Percentiles rank a stretch among this genome's conserved stretches.
These are phyloP conservation scores for Metschnikowia anglica DNA, from an alignment of 805 yeast genomes.

Conservation along the genomic window DNA sequence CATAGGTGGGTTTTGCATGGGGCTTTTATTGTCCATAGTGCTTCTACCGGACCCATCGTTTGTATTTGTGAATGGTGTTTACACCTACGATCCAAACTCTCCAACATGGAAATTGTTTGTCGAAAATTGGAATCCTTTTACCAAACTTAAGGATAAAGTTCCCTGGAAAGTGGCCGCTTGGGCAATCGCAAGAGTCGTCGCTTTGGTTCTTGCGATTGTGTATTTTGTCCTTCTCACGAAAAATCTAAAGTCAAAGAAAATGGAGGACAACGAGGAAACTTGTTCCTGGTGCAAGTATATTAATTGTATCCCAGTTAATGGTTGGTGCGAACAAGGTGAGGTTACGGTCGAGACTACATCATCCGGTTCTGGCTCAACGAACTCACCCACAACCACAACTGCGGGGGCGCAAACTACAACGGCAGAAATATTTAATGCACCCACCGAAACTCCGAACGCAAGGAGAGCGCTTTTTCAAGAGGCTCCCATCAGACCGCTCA, in stretches of 20 bases:
- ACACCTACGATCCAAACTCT: conserved; percentile 33
- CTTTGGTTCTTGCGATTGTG: conserved; percentile 46
- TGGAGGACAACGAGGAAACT: conserved; percentile 42
- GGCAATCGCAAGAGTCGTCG: conserved; percentile 47
- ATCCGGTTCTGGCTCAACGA: neutral
- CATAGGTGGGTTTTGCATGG: conserved; percentile 71
- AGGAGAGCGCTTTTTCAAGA: conserved; percentile 2
- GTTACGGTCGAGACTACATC: conserved; percentile 27
- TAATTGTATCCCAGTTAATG: conserved; percentile 66
- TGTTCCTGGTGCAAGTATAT: conserved; percentile 76
- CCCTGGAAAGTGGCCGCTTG: conserved; percentile 46
- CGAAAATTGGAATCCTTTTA: conserved; percentile 42
- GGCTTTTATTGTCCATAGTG: conserved; percentile 49
- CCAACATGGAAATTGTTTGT: conserved; percentile 32
- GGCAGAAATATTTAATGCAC: conserved; percentile 3
- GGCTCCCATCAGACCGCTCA: neutral
- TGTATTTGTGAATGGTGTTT: conserved; percentile 39
- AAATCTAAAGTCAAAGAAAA: conserved; percentile 42
- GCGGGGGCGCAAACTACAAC: conserved; percentile 6
- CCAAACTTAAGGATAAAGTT: conserved; percentile 36
- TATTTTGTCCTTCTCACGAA: conserved; percentile 50
- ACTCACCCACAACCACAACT: conserved; percentile 10
- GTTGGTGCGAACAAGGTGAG: conserved; percentile 62
- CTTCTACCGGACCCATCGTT: conserved; percentile 58
- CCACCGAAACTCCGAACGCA: conserved; percentile 6